Evolutionary conservation across 2,329 filamentous ascomycete genomes (phyloP).

Genomic region (Fusarium denticulatum): DNA sequence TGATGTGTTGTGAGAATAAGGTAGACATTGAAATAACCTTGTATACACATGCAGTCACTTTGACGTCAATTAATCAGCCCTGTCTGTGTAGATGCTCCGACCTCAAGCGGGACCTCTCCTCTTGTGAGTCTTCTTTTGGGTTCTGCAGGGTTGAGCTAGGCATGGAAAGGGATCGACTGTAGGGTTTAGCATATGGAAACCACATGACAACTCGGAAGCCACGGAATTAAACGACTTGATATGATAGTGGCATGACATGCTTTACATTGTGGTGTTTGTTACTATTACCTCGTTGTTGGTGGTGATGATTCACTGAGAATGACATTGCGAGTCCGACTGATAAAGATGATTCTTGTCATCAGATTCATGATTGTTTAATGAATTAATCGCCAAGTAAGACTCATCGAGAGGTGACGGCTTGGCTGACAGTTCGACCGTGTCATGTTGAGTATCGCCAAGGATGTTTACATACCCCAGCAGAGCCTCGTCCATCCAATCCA

Average conservation of each 20-base stretch:
- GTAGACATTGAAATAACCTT: constrained; percentile 8
- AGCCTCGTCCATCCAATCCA: neutral
- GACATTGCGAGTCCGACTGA: neutral
- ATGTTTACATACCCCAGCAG: neutral
- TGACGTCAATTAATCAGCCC: constrained; percentile 33
- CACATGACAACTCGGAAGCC: constrained; percentile 29
- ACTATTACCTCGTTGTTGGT: neutral
- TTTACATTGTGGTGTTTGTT: neutral
- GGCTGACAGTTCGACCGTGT: constrained; percentile 12
- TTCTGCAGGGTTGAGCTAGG: neutral
- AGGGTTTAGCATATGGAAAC: constrained; percentile 22
- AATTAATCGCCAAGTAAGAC: neutral
- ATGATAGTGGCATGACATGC: constrained; percentile 23
- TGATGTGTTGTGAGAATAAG: neutral
- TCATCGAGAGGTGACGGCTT: neutral
- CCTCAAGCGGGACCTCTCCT: neutral
- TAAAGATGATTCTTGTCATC: too few species aligned
- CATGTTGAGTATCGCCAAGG: constrained; percentile 19
- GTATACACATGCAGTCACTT: constrained; percentile 29
- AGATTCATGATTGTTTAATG: neutral
- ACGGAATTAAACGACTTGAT: constrained; percentile 2
- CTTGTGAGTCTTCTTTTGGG: neutral
- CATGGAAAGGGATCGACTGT: constrained; percentile 17
- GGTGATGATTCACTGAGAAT: neutral
- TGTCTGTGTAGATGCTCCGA: neutral